Percentiles rank a stretch among this genome's conserved stretches.
phyloP scores from a whole-genome alignment of 73 alveolate genomes.

The Stentor coeruleus region DNA sequence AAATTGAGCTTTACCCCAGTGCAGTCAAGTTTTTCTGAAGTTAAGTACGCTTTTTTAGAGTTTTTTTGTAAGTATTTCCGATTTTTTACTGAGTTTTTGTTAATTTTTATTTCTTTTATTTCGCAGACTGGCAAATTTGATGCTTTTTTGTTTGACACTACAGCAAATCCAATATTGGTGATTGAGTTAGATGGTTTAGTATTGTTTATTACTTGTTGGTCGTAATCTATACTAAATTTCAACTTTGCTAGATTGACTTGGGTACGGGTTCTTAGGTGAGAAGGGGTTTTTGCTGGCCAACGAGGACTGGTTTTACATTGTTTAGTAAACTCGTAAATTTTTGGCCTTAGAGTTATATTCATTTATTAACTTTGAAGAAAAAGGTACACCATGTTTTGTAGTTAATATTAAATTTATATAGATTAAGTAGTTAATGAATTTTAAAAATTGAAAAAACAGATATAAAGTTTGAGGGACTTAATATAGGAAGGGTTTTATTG shows the following conservation, averaged over 20 bases:
- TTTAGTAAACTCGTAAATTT: background rate
- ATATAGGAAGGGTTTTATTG: no score
- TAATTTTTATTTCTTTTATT: background rate
- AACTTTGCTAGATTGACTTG: background rate
- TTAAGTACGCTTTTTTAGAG: background rate
- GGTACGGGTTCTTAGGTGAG: background rate
- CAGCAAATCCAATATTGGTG: no score
- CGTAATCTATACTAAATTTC: background rate
- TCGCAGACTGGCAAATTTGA: background rate
- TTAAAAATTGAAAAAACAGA: no score
- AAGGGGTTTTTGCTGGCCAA: background rate
- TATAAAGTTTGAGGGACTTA: no score
- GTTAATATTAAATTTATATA: no score
- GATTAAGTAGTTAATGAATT: no score
- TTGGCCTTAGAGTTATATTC: background rate
- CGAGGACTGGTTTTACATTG: no score
- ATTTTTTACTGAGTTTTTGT: background rate
- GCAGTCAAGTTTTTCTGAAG: no score
- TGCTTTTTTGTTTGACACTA: background rate
- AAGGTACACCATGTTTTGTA: no score
- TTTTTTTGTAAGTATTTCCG: no score
- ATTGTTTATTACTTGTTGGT: background rate
- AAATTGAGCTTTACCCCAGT: background rate
- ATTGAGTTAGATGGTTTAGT: no score
- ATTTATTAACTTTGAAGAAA: no score